These are phyloP conservation scores for Sarocladiaceae sp. DNA, from an alignment of 2,329 filamentous ascomycete species.

Conservation along the genomic window DNA sequence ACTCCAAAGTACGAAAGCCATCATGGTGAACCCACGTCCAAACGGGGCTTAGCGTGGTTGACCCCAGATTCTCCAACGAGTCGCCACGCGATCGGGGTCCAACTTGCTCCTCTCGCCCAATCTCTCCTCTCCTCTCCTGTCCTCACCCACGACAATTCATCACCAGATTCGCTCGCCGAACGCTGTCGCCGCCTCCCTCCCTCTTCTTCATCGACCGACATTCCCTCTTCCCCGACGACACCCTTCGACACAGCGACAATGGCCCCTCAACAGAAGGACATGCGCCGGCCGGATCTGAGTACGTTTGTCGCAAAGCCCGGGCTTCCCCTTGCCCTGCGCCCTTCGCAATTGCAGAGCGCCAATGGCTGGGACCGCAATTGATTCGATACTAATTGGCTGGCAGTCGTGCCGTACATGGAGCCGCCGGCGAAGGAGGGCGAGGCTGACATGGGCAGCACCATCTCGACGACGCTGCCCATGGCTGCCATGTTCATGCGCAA, in stretches of 20 bases:
- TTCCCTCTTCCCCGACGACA: not conserved
- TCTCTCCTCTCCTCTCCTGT: conserved; percentile 3
- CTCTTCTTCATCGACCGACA: not conserved
- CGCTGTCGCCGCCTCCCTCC: not conserved
- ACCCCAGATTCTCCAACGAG: conserved; percentile 5
- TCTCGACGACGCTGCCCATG: conserved; percentile 84
- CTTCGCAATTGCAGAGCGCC: not conserved
- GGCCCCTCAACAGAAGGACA: conserved; percentile 37
- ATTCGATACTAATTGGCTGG: too few relatives aligned
- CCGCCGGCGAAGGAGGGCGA: conserved; percentile 55
- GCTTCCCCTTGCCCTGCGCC: not conserved
- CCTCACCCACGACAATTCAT: not conserved
- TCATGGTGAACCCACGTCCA: conserved; percentile 71
- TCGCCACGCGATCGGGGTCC: not conserved
- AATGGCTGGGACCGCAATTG: too few relatives aligned
- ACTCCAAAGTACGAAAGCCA: conserved; percentile 82
- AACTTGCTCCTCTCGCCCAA: not conserved
- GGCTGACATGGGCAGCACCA: conserved; percentile 67
- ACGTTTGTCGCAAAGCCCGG: conserved; percentile 19
- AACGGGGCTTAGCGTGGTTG: not conserved
- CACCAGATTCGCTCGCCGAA: not conserved
- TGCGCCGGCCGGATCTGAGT: conserved; percentile 42
- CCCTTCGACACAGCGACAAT: conserved; percentile 20
- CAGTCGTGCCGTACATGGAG: conserved; percentile 88
- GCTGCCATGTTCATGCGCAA: conserved; percentile 92